Base-by-base conservation (phyloP, 2,329 filamentous ascomycete species). In the Fusarium humuli region DNA sequence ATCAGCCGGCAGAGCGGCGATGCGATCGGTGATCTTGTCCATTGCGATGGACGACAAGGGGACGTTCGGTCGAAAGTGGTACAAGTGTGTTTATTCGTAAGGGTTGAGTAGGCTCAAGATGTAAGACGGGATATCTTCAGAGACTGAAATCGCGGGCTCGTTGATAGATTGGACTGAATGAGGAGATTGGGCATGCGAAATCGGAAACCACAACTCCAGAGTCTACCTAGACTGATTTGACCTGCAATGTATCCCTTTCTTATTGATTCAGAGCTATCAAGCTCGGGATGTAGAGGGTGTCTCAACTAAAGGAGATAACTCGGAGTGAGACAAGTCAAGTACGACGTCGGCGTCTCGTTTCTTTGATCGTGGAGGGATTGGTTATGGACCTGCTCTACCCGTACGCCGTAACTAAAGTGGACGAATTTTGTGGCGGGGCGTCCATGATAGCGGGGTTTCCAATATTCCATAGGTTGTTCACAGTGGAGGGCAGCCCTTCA, bases 11-110 rank as follows among this genome's bases (percentile, higher is more conserved):
- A 99, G 84, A 67, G 94, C 93, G 82, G 93, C 92, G 78, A 98
- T 95, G 86, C 97, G 97, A 86, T 97, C 92, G 69, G 94, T 97
- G 79, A 98, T 94, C 83, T 93, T 96, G 83, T 94, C 91, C 91
- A 93, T 93, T 67, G 61, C 65, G 72, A 63, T 32, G 40, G 34
- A 50, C 40, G 29, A 22, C 20, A 30, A 48, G 29, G 30, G 13
- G 20, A 12, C 14, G 16, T 65, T 40, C 41, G 7, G 32, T 27
- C 30, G 18, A 7, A 8, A 34, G 27, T 12, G 9, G n/a, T 25
- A 23, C 14, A 13, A 29, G 25, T 45, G 40, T 32, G 11, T 44
- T 44, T 53, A 13, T 61, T 61, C 40, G 55, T 30, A 11, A 23
- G 27, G 29, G 27, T 22, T 23, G 37, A 57, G 27, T 42, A 37